A percentile compares a stretch with the other conserved stretches of the same genome.
Evolutionary conservation across 2,329 filamentous ascomycete species (phyloP).

Genomic region (Metarhizium robertsii): DNA sequence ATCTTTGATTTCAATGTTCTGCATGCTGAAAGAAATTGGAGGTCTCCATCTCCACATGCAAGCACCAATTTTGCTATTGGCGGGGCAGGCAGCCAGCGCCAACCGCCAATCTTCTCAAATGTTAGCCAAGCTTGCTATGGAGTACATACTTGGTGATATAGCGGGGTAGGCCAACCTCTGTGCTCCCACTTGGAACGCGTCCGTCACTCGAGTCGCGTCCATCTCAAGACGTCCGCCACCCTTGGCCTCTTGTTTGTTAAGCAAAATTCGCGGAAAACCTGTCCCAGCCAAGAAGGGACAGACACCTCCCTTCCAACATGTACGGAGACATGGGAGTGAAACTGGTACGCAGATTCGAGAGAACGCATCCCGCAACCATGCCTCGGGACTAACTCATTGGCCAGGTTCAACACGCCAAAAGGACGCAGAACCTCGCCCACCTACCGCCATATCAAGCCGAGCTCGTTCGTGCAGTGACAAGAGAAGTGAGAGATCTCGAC

Average conservation of each 20-base stretch:
- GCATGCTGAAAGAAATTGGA: too few species aligned
- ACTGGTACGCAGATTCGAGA: slow-evolving; percentile 44
- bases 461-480: slow-evolving; percentile 74
- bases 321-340: slow-evolving; percentile 85
- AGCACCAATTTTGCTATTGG: too few species aligned
- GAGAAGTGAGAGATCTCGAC: slow-evolving; percentile 89
- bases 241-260: neutral
- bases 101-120: too few species aligned
- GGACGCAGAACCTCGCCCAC: slow-evolving; percentile 76
- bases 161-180: neutral
- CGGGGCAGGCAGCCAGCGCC: too few species aligned
- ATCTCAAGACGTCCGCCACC: neutral
- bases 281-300: neutral
- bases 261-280: neutral
- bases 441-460: slow-evolving; percentile 91
- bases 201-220: neutral
- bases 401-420: slow-evolving; percentile 91
- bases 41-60: too few species aligned
- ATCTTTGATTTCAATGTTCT: too few species aligned
- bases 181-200: neutral
- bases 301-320: slow-evolving; percentile 39
- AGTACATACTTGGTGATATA: neutral
- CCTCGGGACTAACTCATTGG: neutral
- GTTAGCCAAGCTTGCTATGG: too few species aligned
- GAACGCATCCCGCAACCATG: neutral